phyloP scores from a whole-genome alignment of 176 grass and related monocot genomes.

The Tillandsia leiboldiana region DNA sequence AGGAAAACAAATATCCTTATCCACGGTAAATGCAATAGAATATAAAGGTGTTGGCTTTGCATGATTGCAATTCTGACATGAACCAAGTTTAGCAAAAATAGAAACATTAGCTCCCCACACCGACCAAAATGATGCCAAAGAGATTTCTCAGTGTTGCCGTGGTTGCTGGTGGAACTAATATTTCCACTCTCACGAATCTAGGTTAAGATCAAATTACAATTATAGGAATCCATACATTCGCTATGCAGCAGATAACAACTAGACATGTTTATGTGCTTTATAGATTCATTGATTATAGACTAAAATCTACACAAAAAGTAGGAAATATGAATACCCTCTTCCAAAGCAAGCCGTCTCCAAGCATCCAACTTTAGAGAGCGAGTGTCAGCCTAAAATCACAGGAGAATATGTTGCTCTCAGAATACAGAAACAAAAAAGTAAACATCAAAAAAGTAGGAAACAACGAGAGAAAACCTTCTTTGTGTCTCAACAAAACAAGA shows the following conservation, averaged over 20 bases:
- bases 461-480: background rate
- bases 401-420: background rate
- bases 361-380: slow-evolving; percentile 68
- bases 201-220: background rate
- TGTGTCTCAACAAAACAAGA: no score
- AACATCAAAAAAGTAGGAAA: slow-evolving; percentile 7
- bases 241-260: background rate
- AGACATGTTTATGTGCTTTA: background rate
- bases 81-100: no score
- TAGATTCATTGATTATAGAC: background rate
- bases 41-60: no score
- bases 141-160: no score
- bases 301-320: background rate
- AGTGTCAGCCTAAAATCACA: slow-evolving; percentile 56
- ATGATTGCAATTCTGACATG: no score
- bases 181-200: background rate
- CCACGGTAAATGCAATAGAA: no score
- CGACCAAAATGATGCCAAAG: no score
- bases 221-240: background rate
- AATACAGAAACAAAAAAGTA: slow-evolving; percentile 2
- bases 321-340: slow-evolving; percentile 54
- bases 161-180: no score
- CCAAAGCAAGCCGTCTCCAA: slow-evolving; percentile 92
- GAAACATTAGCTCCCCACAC: no score
- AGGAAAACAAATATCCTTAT: no score